Conservation (phyloP, 768 basidiomycete species). For the Hypsizygus marmoreus region DNA sequence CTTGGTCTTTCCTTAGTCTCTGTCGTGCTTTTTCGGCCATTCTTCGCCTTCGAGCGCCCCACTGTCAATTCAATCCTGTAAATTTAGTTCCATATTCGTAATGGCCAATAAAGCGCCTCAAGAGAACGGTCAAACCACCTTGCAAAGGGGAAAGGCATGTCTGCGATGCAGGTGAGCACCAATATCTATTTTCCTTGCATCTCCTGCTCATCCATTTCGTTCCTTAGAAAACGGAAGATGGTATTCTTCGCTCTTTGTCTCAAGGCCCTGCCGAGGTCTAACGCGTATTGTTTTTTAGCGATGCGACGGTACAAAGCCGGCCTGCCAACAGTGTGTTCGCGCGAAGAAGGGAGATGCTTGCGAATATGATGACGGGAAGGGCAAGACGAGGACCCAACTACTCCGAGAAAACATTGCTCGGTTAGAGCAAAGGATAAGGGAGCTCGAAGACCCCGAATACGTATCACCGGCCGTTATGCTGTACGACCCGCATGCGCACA, state of each 20-base stretch:
- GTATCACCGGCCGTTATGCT: conserved; percentile 66
- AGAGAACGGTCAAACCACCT: conserved; percentile 41
- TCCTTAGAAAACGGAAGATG: conserved; percentile 69
- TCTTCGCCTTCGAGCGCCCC: conserved; percentile 28
- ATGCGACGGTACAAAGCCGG: conserved; percentile 76
- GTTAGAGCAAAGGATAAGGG: conserved; percentile 69
- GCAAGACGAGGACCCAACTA: conserved; percentile 79
- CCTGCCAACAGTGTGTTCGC: conserved; percentile 76
- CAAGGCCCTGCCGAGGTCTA: conserved; percentile 1
- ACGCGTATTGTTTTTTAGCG: conserved; percentile 44
- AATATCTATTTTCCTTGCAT: conserved; percentile 2
- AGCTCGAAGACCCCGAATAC: conserved; percentile 77
- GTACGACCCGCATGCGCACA: conserved; percentile 65
- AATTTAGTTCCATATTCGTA: conserved; percentile 37
- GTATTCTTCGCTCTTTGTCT: conserved; percentile 29
- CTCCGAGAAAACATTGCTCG: conserved; percentile 76
- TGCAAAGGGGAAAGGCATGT: conserved; percentile 73
- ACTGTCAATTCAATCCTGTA: conserved; percentile 25
- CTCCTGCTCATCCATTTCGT: conserved; percentile 15
- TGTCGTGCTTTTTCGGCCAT: conserved; percentile 32
- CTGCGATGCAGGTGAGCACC: conserved; percentile 64
- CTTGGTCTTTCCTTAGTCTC: conserved; percentile 21
- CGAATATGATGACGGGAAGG: conserved; percentile 84
- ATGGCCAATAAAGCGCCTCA: conserved; percentile 52
- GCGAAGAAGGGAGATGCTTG: conserved; percentile 77